Percentiles rank a stretch among this genome's conserved stretches.
phyloP scores from a whole-genome alignment of 2,329 filamentous ascomycete genomes.

The Alternaria brassicicola region DNA sequence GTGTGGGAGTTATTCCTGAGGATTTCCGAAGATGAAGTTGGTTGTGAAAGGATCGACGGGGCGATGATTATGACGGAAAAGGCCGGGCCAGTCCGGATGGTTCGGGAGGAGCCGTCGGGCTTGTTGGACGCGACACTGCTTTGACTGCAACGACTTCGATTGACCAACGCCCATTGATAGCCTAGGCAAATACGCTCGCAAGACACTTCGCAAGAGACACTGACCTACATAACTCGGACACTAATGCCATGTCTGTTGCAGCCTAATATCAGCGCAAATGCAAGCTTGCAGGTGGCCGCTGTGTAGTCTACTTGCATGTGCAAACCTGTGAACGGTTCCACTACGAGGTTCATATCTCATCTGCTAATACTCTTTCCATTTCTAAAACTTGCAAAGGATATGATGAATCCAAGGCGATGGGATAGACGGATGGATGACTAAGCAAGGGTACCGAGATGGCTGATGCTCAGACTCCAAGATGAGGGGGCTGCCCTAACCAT shows the following conservation, averaged over 20 bases:
- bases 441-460: constrained; percentile 12
- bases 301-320: neutral
- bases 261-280: neutral
- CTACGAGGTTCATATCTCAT: neutral
- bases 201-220: neutral
- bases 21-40: neutral
- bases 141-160: neutral
- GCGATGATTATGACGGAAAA: neutral
- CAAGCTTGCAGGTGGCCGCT: neutral
- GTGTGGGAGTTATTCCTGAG: neutral
- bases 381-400: fast-evolving
- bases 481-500: neutral
- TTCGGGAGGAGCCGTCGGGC: neutral
- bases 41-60: neutral
- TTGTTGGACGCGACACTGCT: neutral
- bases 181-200: neutral
- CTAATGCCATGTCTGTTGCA: neutral
- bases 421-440: neutral
- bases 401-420: neutral
- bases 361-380: neutral
- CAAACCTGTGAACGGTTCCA: neutral
- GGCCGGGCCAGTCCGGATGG: neutral
- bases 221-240: neutral
- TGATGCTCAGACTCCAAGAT: constrained; percentile 10
- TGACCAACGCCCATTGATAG: neutral